Evolutionary conservation across 306 rosid genomes (phyloP).

Genomic region (Lupinus albus): DNA sequence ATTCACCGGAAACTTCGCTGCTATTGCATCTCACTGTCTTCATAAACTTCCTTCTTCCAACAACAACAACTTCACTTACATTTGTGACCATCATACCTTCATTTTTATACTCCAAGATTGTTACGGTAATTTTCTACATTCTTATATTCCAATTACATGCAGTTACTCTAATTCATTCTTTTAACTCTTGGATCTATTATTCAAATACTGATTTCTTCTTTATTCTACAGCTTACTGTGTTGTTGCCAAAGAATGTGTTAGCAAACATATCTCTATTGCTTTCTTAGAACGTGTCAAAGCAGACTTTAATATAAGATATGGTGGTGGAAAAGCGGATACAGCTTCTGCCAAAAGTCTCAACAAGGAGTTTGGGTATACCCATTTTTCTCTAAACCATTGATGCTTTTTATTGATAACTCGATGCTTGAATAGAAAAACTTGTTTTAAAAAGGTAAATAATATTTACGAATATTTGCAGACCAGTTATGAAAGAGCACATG

Average conservation of each 20-base stretch:
- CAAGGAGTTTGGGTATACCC: slow-evolving; percentile 85
- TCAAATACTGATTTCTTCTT: not conserved
- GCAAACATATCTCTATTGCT: slow-evolving; percentile 89
- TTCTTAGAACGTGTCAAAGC: slow-evolving; percentile 82
- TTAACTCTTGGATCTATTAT: no score
- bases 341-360: slow-evolving; percentile 87
- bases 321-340: slow-evolving; percentile 89
- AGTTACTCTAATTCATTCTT: not conserved
- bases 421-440: slow-evolving; percentile 16
- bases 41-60: slow-evolving; percentile 81
- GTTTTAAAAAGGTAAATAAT: slow-evolving; percentile 13
- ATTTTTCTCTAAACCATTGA: slow-evolving; percentile 27
- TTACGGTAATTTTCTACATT: slow-evolving; percentile 18
- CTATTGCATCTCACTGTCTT: slow-evolving; percentile 90
- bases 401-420: slow-evolving; percentile 2
- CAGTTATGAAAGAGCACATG: slow-evolving; percentile 90
- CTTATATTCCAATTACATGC: not conserved
- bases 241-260: slow-evolving; percentile 85
- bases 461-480: slow-evolving; percentile 53
- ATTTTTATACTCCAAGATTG: slow-evolving; percentile 85
- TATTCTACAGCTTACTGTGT: slow-evolving; percentile 76
- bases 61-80: slow-evolving; percentile 90
- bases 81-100: slow-evolving; percentile 89
- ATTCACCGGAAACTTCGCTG: slow-evolving; percentile 94
- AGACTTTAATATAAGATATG: slow-evolving; percentile 85